Evolutionary conservation across 208 protist genomes (phyloP), one percentile per base, ranked within the genome.

Genomic region (Crithidia brevicula): DNA sequence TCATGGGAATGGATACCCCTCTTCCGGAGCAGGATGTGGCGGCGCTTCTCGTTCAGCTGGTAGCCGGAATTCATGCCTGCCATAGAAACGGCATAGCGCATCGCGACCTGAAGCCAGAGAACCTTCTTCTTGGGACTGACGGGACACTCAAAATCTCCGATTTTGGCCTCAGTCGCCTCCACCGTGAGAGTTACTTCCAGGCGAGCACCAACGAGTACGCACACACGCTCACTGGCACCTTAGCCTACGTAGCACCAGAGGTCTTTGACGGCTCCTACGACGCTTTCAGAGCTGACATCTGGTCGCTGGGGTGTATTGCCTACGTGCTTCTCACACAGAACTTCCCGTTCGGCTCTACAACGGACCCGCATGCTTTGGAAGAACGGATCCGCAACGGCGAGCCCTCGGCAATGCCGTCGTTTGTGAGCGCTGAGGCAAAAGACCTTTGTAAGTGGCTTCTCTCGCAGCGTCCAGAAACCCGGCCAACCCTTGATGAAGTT

Each of bases 51-150:
- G 79, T 86, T 67, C 90, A 97, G 64, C 67, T 96, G 30, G 72
- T 93, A 1, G 68, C 78, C 15, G 89, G 90, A 47, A 63, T 95
- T 7, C 81, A 77, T 33, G 81, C 67, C n/a, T 92, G 88, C 56
- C 90, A 96, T 36, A 47, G 78, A 40, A 91, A 87, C 67, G 89
- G 90, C 30, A 81, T 98, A 0, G 94, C 95, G 23, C 96, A 98
- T 78, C 80, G 94, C 16, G 96, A 98, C 75, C 68, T 98, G 51
- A 98, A 98, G 76, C 94, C 94, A 6, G 96, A 98, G 69, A 98
- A 98, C 70, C 89, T 97, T 25, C 79, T 98, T 9, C 78, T 98
- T 42, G 87, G 76, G 3, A 81, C 75, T 10, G 79, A 79, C 46
- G 87, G 83, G 25, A 66, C 84, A 2, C 52, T 96, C 13, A 96